phyloP scores from a whole-genome alignment of 164 flowering plant genomes.

The Akebia trifoliata region DNA sequence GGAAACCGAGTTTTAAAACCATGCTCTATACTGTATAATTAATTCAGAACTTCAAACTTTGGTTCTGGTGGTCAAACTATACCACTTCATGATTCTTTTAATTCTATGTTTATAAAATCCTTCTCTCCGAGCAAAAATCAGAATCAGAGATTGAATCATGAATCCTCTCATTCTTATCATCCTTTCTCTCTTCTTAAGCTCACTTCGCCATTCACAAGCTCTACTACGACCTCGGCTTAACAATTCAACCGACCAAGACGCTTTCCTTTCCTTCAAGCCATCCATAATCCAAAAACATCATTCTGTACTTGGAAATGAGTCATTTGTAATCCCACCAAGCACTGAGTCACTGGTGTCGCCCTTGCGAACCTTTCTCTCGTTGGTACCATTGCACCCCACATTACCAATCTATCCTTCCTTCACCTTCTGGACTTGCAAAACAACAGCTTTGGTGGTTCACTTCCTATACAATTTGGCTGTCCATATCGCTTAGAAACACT shows the following conservation, averaged over 20 bases:
- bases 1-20: too few relatives aligned
- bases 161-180: too few relatives aligned
- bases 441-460: conserved; percentile 12
- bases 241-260: conserved; percentile 10
- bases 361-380: conserved; percentile 10
- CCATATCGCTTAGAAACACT: conserved; percentile 11
- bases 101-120: too few relatives aligned
- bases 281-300: conserved; percentile 8
- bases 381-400: conserved; percentile 16
- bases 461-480: conserved; percentile 10
- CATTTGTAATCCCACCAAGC: conserved; percentile 11
- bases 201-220: conserved; percentile 13
- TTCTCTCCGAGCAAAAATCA: too few relatives aligned
- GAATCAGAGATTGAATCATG: too few relatives aligned
- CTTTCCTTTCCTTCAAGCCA: conserved; percentile 17
- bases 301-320: conserved; percentile 25
- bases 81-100: too few relatives aligned
- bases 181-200: conserved; percentile 52
- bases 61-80: too few relatives aligned
- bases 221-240: neutral
- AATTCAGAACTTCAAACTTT: too few relatives aligned
- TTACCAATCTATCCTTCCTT: conserved; percentile 24
- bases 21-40: too few relatives aligned
- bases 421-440: conserved; percentile 2
- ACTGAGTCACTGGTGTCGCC: conserved; percentile 17